phyloP scores from a whole-genome alignment of 768 basidiomycete genomes.

The Pleurotus sapidus region DNA sequence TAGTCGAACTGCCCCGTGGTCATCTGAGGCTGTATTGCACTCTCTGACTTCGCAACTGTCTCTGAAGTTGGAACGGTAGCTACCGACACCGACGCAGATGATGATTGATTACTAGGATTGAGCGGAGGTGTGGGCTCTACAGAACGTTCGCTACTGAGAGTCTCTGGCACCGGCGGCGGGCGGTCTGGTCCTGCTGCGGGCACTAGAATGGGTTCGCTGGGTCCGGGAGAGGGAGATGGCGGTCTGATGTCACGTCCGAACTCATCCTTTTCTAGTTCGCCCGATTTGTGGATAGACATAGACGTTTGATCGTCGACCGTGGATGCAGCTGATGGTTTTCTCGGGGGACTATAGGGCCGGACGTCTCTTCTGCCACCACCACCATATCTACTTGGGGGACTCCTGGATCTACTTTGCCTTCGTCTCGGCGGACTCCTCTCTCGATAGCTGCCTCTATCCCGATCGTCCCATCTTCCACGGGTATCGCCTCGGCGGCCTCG shows the following conservation, averaged over 20 bases:
- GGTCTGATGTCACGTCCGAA: conserved; percentile 81
- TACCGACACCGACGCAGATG: conserved; percentile 45
- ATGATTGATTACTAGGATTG: conserved; percentile 45
- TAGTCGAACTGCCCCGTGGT: conserved; percentile 66
- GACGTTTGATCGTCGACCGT: conserved; percentile 18
- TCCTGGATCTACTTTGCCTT: conserved; percentile 70
- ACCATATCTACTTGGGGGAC: conserved; percentile 60
- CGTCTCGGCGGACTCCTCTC: conserved; percentile 39
- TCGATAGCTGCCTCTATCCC: conserved; percentile 47
- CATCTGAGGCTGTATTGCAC: conserved; percentile 9
- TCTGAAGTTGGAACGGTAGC: conserved; percentile 4
- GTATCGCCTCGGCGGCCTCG: conserved; percentile 49
- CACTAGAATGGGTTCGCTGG: conserved; percentile 14
- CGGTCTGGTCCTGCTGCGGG: conserved; percentile 19
- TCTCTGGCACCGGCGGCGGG: conserved; percentile 15
- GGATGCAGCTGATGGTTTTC: conserved; percentile 35
- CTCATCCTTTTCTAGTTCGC: conserved; percentile 65
- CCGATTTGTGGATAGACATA: conserved; percentile 18
- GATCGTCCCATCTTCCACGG: conserved; percentile 58
- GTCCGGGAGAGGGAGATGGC: conserved; percentile 35
- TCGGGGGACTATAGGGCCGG: conserved; percentile 60
- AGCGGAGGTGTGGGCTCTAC: conserved; percentile 39
- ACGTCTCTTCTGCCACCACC: conserved; percentile 40
- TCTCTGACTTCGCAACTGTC: conserved; percentile 29
- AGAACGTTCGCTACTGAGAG: conserved; percentile 28